Percentiles rank a stretch among this genome's conserved stretches.
Conservation (phyloP, 805 yeast genomes). For the Yamadazyma takamatsuzukensis region DNA sequence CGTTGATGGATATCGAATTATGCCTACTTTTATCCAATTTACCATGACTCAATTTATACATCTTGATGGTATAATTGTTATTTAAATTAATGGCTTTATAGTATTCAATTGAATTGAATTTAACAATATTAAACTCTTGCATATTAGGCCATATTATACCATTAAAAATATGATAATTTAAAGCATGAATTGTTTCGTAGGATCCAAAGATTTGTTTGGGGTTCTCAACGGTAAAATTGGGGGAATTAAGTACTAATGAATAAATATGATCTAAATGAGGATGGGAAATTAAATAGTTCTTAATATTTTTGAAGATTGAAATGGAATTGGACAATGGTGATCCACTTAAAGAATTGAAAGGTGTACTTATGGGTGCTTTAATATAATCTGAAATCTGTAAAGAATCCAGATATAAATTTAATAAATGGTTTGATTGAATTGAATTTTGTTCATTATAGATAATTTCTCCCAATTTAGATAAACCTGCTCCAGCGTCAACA, state of each 20-base stretch:
- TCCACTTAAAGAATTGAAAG: conserved; percentile 18
- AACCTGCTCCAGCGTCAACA: conserved; percentile 79
- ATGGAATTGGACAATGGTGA: conserved; percentile 10
- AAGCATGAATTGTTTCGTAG: conserved; percentile 45
- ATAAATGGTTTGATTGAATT: conserved; percentile 1
- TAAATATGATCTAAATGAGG: conserved; percentile 80
- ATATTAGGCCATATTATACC: conserved; percentile 79
- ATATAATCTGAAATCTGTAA: conserved; percentile 18
- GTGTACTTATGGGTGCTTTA: conserved; percentile 13
- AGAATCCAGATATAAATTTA: conserved; percentile 27
- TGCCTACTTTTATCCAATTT: conserved; percentile 8
- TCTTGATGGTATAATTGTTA: conserved; percentile 21
- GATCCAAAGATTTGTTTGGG: conserved; percentile 53
- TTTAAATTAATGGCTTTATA: conserved; percentile 12
- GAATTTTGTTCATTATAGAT: conserved; percentile 20
- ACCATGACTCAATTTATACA: conserved; percentile 36
- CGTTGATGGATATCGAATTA: conserved; percentile 19
- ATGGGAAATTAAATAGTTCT: conserved; percentile 63
- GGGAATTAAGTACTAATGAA: conserved; percentile 68
- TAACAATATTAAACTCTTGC: conserved; percentile 27
- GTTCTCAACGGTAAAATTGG: conserved; percentile 36
- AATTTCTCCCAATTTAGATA: conserved; percentile 49
- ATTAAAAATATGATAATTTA: conserved; percentile 62
- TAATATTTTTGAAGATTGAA: conserved; percentile 21
- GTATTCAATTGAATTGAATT: conserved; percentile 15